phyloP scores from a whole-genome alignment of 148 eudicot species.

The Rhododendron henanense region DNA sequence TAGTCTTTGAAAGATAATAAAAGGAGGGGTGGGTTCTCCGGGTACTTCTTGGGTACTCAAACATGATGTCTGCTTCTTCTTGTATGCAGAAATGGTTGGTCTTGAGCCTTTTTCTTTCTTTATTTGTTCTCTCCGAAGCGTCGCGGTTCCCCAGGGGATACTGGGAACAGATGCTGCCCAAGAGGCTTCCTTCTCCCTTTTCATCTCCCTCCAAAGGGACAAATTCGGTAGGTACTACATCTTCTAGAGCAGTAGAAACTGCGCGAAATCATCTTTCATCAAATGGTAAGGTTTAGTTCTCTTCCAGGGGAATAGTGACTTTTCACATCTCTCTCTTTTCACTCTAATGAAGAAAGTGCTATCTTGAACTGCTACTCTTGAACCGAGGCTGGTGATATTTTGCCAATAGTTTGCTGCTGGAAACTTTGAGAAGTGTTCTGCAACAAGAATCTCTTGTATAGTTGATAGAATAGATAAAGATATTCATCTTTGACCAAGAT shows the following conservation, averaged over 20 bases:
- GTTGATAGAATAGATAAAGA: not conserved
- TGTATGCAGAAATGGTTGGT: conserved; percentile 39
- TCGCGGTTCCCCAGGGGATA: conserved; percentile 53
- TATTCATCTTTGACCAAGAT: not conserved
- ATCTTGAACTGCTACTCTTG: not conserved
- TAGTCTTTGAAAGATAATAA: conserved; percentile 19
- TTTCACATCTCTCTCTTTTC: not conserved
- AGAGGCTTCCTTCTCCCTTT: conserved; percentile 51
- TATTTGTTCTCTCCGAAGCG: conserved; percentile 48
- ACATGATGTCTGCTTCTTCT: conserved; percentile 35
- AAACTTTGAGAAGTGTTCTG: not conserved
- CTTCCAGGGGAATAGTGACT: not conserved
- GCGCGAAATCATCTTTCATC: conserved; percentile 31
- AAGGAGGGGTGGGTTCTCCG: conserved; percentile 5
- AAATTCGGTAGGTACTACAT: conserved; percentile 48
- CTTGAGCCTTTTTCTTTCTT: conserved; percentile 41
- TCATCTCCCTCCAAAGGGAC: conserved; percentile 79
- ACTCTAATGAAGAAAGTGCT: not conserved
- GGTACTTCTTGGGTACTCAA: conserved; percentile 15
- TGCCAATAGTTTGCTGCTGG: not conserved
- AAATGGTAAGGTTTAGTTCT: conserved; percentile 45
- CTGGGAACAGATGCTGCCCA: conserved; percentile 91
- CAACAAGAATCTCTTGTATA: not conserved
- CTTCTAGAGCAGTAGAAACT: conserved; percentile 29
- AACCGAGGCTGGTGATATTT: not conserved